phyloP scores from a whole-genome alignment of 2,329 filamentous ascomycete genomes.

The Pestalotiopsis sp. region DNA sequence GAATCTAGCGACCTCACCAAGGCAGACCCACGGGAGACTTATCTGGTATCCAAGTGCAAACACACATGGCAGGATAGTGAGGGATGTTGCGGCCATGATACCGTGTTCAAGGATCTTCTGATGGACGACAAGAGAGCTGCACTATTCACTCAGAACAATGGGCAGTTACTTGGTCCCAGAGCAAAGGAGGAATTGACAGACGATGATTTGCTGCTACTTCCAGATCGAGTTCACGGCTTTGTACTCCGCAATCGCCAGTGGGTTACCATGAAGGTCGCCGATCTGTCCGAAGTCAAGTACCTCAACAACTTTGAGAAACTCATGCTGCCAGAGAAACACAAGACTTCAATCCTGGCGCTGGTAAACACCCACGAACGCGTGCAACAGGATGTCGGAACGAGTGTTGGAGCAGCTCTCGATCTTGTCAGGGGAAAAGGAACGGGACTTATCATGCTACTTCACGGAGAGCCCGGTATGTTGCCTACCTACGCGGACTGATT shows the following conservation, averaged over 20 bases:
- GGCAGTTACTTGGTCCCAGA: neutral
- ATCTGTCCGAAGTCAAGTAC: neutral
- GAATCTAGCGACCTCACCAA: neutral
- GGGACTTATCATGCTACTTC: constrained; percentile 16
- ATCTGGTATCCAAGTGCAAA: neutral
- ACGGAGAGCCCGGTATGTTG: constrained; percentile 11
- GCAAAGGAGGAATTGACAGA: neutral
- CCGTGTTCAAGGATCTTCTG: neutral
- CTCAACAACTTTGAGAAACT: neutral
- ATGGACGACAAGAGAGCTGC: neutral
- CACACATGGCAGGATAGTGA: neutral
- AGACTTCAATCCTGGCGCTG: neutral
- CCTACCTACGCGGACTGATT: constrained; percentile 20
- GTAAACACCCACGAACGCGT: neutral
- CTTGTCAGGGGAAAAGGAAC: neutral
- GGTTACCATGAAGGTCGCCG: neutral
- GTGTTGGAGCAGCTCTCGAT: neutral
- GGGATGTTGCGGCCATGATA: neutral
- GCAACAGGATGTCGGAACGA: neutral
- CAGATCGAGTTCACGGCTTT: neutral
- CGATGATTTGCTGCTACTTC: neutral
- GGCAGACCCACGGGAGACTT: neutral
- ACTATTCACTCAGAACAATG: neutral
- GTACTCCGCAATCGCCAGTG: neutral
- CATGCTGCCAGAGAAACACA: neutral